Base-by-base conservation (phyloP, 495 filamentous ascomycete species). In the Hapsidospora chrysogenum region DNA sequence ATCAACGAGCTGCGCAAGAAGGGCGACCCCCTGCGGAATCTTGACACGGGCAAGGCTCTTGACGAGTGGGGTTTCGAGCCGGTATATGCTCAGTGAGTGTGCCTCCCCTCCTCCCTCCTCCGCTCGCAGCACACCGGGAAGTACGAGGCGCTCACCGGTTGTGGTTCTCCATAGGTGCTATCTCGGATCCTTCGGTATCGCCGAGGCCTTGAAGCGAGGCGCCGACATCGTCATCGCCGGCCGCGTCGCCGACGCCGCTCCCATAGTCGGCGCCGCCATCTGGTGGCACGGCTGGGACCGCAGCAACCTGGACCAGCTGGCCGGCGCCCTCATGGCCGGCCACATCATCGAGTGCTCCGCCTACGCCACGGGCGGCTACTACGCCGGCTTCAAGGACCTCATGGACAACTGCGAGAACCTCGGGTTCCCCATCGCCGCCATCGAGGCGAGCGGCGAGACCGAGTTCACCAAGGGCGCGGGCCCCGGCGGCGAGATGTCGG, bases 341-440 rank as follows among this genome's bases (percentile, higher is more conserved):
- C 66, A 72, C 48, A 47, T 72, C 3, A 67, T 71, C 31, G 70
- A 72, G 39, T 74, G 69, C 42, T 61, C 57, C 14, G 57, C 57
- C 17, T 74, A 72, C 36, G 66, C 68, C 20, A 61, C 52, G 17
- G 69, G 72, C 2, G 68, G 61, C 4, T 70, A 76, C 45, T 77
- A 64, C 44, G 55, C 66, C 6, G 72, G 70, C 2, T 75, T 74
- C 53, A 68, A 66, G 18, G 54, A 66, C 34, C 48, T 46, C 10
- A 16, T 54, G 6, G 41, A 58, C 3, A 43, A 43, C 14, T 65
- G 62, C 53, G 36, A 56, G 1, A 57, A 74, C 45, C 60, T 72
- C 23, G 67, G 63, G 8, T 72, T 66, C 38, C 67, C 67, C 5
- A 72, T 76, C 33, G 69, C 66, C 3, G 71, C 74, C 41, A 67